Evolutionary conservation across 2,329 filamentous ascomycete species (phyloP), one percentile per base, ranked within the genome.

Genomic region (Coniochaeta prunicola): DNA sequence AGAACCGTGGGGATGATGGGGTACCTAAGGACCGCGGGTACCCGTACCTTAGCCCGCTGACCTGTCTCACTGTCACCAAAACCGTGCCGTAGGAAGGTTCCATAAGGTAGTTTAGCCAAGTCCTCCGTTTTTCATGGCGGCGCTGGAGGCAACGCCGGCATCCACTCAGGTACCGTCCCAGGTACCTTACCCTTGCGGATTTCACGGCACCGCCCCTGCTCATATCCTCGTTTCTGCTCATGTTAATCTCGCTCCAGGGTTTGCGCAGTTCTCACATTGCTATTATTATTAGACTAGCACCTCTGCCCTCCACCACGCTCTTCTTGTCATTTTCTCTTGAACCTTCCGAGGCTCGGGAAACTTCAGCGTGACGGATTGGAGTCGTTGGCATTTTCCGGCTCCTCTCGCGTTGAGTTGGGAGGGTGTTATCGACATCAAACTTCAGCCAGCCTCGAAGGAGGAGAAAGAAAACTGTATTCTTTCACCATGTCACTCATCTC

Each of bases 401-500:
- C 26, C 21, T 50, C 21, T 21, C 13, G 45, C 45, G n/a, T 15
- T 28, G 45, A 15, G 2, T 50, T 50, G 45, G 30, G 53, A 15
- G 9, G 24, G 3, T 17, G 12, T 34, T 21, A 2, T 55, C 45
- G 15, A 50, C 45, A 30, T 50, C 45, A 12, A 26, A 8, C 7
- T 45, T 15, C 4, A 30, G 36, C n/a, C 36, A 40, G 17, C 36
- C 4, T 45, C 6, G 21, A 30, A 2, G 9, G 17, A 50, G 17
- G 45, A 50, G 45, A 50, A 50, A 50, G 45, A 28, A 17, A 30
- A n/a, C 36, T 48, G 10, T 45, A 31, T 57, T 53, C 59, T 56
- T 64, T 64, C 65, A 65, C 58, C 58, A 68, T 68, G 66, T 63
- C 31, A 40, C 19, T 54, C 57, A 59, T 62, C 62, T 66, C 66